Evolutionary conservation across 331 rosid species (phyloP).

Genomic region (Spiraea crenata): DNA sequence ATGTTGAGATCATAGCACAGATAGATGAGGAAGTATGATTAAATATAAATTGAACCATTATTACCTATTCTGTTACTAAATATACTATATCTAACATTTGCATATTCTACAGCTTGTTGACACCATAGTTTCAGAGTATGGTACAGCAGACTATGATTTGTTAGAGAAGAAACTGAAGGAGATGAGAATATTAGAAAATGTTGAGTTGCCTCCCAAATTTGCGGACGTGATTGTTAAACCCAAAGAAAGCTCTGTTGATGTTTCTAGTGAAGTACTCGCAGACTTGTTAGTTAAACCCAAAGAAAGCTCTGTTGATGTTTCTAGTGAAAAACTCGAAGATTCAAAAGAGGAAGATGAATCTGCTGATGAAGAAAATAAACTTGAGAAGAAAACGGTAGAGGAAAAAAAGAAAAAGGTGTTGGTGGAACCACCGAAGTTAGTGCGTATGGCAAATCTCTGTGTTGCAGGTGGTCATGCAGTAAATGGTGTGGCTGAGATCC

Average conservation of each 20-base stretch:
- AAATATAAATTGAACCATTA: slow-evolving; percentile 12
- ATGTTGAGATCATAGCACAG: slow-evolving; percentile 79
- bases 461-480: slow-evolving; percentile 98
- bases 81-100: slow-evolving; percentile 26
- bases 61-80: background rate
- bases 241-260: slow-evolving; percentile 30
- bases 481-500: slow-evolving; percentile 99
- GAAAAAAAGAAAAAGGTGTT: slow-evolving; percentile 41
- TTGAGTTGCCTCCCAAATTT: slow-evolving; percentile 69
- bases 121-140: slow-evolving; percentile 69
- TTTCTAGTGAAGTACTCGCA: slow-evolving; percentile 37
- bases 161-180: slow-evolving; percentile 75
- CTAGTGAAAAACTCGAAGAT: no score
- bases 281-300: slow-evolving; percentile 27
- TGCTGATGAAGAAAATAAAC: slow-evolving; percentile 18
- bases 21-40: slow-evolving; percentile 90
- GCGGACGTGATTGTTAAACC: slow-evolving; percentile 55
- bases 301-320: slow-evolving; percentile 17
- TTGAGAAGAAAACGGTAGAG: slow-evolving; percentile 33
- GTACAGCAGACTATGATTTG: slow-evolving; percentile 54
- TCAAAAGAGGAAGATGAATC: slow-evolving; percentile 12
- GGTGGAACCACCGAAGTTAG: slow-evolving; percentile 81
- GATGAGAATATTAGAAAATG: slow-evolving; percentile 91
- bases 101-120: slow-evolving; percentile 61
- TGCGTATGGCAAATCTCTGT: slow-evolving; percentile 95